A percentile compares a stretch with the other conserved stretches of the same genome.
These are phyloP conservation scores for Phoenix roebelenii DNA, from an alignment of 176 grass and related monocot species.

Conservation along the genomic window DNA sequence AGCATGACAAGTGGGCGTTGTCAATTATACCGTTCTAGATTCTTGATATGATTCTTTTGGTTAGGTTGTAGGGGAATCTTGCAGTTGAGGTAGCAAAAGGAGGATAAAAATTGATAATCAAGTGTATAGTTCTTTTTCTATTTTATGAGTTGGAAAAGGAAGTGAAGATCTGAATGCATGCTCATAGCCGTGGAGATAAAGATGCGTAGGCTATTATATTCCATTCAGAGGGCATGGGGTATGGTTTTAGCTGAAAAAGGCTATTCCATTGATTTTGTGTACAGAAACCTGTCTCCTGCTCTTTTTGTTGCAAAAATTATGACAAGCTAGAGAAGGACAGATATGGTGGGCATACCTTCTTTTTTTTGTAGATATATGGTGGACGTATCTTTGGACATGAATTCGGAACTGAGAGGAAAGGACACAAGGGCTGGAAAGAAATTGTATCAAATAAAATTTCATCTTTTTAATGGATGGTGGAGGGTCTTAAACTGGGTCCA, in stretches of 20 bases:
- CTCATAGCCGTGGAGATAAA: conserved; percentile 10
- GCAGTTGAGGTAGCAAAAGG: conserved; percentile 1
- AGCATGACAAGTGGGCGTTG: too few relatives aligned
- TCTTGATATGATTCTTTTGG: too few relatives aligned
- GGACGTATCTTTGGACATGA: too few relatives aligned
- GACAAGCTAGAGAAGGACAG: conserved; percentile 2
- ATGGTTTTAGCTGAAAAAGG: neutral
- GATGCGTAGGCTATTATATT: conserved; percentile 8
- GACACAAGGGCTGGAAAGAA: too few relatives aligned
- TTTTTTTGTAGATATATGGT: too few relatives aligned
- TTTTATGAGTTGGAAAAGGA: conserved; percentile 1
- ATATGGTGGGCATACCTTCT: neutral
- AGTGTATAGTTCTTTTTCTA: conserved; percentile 4
- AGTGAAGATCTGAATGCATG: neutral
- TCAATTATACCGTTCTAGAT: too few relatives aligned
- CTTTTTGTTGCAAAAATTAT: neutral
- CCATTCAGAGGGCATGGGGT: conserved; percentile 1
- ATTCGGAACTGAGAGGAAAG: too few relatives aligned
- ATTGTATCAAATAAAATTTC: too few relatives aligned
- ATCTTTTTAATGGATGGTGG: too few relatives aligned
- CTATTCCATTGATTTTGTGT: conserved; percentile 8
- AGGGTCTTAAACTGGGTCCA: too few relatives aligned
- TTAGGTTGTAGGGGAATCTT: neutral
- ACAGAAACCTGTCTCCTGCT: neutral
- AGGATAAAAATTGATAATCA: conserved; percentile 8